Percentiles rank a stretch among this genome's conserved stretches.
Evolutionary conservation across 768 basidiomycete genomes (phyloP).

Genomic region (Antrodiella citrinella): DNA sequence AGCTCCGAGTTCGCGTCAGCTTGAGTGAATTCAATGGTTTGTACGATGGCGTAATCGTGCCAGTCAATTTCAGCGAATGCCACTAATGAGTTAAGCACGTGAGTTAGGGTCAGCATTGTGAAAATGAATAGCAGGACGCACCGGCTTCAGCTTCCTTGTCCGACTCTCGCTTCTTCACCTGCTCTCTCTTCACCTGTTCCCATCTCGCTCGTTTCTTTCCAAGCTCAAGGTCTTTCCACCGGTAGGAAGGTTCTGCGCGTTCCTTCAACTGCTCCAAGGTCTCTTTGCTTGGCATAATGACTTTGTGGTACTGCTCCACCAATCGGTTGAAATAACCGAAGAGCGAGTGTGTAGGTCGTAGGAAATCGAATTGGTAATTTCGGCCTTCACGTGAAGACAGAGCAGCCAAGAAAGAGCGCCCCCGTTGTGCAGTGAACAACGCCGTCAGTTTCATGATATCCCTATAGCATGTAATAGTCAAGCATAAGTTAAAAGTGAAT

Average conservation of each 20-base stretch:
- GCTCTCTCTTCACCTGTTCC: slow-evolving; percentile 77
- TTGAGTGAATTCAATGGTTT: slow-evolving; percentile 95
- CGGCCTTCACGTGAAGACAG: slow-evolving; percentile 85
- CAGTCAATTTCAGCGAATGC: slow-evolving; percentile 98
- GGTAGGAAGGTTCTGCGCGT: slow-evolving; percentile 53
- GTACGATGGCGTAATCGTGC: slow-evolving; percentile 98
- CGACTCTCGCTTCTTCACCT: slow-evolving; percentile 79
- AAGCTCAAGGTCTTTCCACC: slow-evolving; percentile 73
- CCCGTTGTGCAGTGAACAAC: slow-evolving; percentile 88
- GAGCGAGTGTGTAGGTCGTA: slow-evolving; percentile 91
- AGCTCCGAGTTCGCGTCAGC: slow-evolving; percentile 87
- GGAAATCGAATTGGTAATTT: slow-evolving; percentile 97
- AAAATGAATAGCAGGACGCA: slow-evolving; percentile 29
- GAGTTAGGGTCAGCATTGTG: slow-evolving; percentile 2
- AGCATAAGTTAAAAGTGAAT: not conserved
- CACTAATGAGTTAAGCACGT: slow-evolving; percentile 33
- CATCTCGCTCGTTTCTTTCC: slow-evolving; percentile 78
- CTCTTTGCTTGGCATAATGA: slow-evolving; percentile 78
- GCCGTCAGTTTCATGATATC: slow-evolving; percentile 97
- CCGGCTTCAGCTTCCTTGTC: slow-evolving; percentile 89
- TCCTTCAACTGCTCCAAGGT: slow-evolving; percentile 61
- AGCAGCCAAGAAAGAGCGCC: slow-evolving; percentile 75
- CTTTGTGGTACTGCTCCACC: slow-evolving; percentile 92
- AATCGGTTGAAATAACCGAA: slow-evolving; percentile 96
- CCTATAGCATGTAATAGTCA: slow-evolving; percentile 31